Base-by-base conservation (phyloP, 23 red algal genomes). In the Gracilariopsis chorda region DNA sequence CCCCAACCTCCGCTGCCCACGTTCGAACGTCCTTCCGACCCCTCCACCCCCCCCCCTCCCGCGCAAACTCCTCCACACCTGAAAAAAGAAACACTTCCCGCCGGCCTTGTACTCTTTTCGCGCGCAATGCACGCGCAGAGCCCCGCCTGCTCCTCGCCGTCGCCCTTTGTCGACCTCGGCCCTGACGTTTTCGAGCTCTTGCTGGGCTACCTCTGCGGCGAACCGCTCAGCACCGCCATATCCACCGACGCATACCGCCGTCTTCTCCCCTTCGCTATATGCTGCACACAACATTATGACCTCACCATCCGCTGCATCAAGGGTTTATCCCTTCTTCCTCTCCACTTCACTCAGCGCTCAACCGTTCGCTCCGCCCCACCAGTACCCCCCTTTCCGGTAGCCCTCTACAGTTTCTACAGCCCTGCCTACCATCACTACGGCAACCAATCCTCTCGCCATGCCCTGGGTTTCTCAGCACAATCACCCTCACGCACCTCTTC, bases 221-320 rank as follows among this genome's bases (percentile, higher is more conserved):
- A 75, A n/a, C 37, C 68, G 40, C 53, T 89, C 8, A 21, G 29
- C 33, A 10, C 5, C 51, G 17, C 72, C 68, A 65, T 89, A 30
- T 61, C 85, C 48, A 89, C 85, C 45, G 85, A 89, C 40, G 65
- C 49, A 8, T 77, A 72, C 19, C 85, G 67, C 34, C 2, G 16
- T 9, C 37, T 89, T 16, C 85, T 89, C n/a, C 85, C 85, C 9
- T 89, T 89, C 39, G 85, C 85, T 34, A 53, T 89, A 5, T 51
- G 41, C 68, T 78, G 65, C 59, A 63, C 57, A 7, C 56, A 67
- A 14, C 80, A 84, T 30, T 84, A 84, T 29, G 48, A 19, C 42
- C 59, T 63, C 40, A 65, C 59, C 36, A 53, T 20, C 29, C 16
- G 48, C 25, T 34, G 39, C 28, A 36, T 67, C 45, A 51, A 59